These are phyloP conservation scores for Pseudogymnoascus sp. DNA, from an alignment of 2,329 filamentous ascomycete species.

Conservation along the genomic window DNA sequence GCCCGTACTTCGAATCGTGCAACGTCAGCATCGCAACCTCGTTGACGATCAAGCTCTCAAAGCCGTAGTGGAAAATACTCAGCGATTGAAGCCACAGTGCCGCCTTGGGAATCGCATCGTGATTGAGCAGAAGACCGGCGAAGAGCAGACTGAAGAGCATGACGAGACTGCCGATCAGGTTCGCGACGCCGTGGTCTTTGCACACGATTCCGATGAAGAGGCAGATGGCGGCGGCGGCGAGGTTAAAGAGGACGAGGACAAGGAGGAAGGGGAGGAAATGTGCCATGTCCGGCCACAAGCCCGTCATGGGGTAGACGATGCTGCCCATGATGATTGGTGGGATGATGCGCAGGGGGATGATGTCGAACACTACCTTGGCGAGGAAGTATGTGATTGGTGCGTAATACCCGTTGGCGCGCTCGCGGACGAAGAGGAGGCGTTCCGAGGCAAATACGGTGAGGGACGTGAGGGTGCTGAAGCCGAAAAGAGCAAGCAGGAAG, in stretches of 20 bases:
- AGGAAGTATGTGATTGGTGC: slow-evolving; percentile 88
- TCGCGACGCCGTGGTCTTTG: slow-evolving; percentile 84
- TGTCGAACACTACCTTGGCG: slow-evolving; percentile 96
- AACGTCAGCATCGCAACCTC: slow-evolving; percentile 87
- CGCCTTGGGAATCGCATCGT: slow-evolving; percentile 79
- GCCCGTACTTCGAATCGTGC: slow-evolving; percentile 87
- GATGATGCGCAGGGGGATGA: slow-evolving; percentile 86
- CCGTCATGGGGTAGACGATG: slow-evolving; percentile 97
- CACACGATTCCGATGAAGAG: slow-evolving; percentile 95
- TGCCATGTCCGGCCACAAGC: slow-evolving; percentile 68
- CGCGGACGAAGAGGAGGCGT: slow-evolving; percentile 80
- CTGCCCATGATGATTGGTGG: slow-evolving; percentile 91
- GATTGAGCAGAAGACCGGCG: slow-evolving; percentile 87
- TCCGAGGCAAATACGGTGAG: slow-evolving; percentile 90
- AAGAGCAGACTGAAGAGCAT: slow-evolving; percentile 98
- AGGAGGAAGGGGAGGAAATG: slow-evolving; percentile 90
- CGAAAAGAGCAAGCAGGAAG: slow-evolving; percentile 90
- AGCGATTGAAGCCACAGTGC: slow-evolving; percentile 86
- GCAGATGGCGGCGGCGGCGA: slow-evolving; percentile 87
- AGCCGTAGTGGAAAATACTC: slow-evolving; percentile 97
- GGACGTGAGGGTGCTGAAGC: slow-evolving; percentile 91
- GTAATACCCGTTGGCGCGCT: slow-evolving; percentile 96
- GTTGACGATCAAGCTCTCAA: slow-evolving; percentile 94
- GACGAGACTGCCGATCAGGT: slow-evolving; percentile 84
- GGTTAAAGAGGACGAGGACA: slow-evolving; percentile 89